Evolutionary conservation across 2,329 filamentous ascomycete genomes (phyloP).

Genomic region (Phialophora expanda): DNA sequence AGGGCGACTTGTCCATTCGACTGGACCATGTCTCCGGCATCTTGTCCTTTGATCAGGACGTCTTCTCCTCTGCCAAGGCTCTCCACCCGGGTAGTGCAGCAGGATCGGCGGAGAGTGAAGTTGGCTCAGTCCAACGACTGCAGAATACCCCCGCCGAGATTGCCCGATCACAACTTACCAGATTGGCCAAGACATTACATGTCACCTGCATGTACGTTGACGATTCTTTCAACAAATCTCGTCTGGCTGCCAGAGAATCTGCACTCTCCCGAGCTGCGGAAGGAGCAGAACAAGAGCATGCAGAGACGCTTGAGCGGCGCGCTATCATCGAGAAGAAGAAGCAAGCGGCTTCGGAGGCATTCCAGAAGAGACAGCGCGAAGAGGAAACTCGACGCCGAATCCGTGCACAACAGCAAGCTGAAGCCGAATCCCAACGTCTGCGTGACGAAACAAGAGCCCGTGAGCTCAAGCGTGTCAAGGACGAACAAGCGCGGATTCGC

Average conservation of each 20-base stretch:
- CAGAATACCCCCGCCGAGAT: conserved; percentile 99
- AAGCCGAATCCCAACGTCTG: conserved; percentile 86
- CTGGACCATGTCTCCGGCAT: conserved; percentile 95
- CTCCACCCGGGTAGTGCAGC: conserved; percentile 81
- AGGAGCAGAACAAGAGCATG: conserved; percentile 90
- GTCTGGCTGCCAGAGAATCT: conserved; percentile 76
- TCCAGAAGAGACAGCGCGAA: conserved; percentile 88
- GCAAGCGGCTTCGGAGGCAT: conserved; percentile 86
- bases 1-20: conserved; percentile 94
- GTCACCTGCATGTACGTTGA: conserved; percentile 97
- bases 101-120: conserved; percentile 85
- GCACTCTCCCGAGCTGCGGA: conserved; percentile 81
- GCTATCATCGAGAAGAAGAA: conserved; percentile 96
- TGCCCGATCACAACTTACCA: conserved; percentile 89
- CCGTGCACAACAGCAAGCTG: conserved; percentile 83
- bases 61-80: conserved; percentile 96
- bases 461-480: conserved; percentile 81
- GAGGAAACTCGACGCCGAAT: conserved; percentile 86
- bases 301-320: conserved; percentile 81
- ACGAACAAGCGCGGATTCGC: conserved; percentile 86
- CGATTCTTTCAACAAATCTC: conserved; percentile 81
- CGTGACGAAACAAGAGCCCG: conserved; percentile 92
- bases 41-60: conserved; percentile 95
- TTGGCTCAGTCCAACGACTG: conserved; percentile 85
- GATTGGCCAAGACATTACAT: conserved; percentile 87